Base-by-base conservation (phyloP, 768 basidiomycete species). In the Panus rudis region DNA sequence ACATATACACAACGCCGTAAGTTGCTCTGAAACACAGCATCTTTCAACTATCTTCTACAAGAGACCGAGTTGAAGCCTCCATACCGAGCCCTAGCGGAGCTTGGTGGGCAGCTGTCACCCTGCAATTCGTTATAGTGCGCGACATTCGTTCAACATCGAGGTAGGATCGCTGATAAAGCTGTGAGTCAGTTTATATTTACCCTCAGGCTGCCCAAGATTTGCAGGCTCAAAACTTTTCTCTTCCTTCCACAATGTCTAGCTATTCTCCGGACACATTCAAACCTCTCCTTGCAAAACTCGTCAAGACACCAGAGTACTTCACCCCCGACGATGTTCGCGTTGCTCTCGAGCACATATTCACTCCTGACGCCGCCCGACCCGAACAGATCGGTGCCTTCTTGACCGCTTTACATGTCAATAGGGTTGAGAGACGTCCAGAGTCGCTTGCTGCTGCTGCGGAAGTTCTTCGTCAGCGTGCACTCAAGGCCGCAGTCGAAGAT, bases 321-420 rank as follows among this genome's bases (percentile, higher is more conserved):
- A 78, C 75, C 35, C 66, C 84, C 0, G 71, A 76, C 16, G 92
- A 97, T 60, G 75, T 92, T 42, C 75, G 73, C 43, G 54, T 65
- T 20, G 80, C 90, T 6, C 78, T 98, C 43, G 69, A 84, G 46
- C 84, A 87, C 62, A 64, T 91, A 37, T 76, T 88, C 58, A 77
- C 75, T 0, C 81, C 83, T 2, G 70, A 79, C 41, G 67, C 71
- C 33, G 69, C 82, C 1, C 73, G 72, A 7, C 80, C 84, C 0
- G 69, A 77, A 1, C 91, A 98, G 58, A 78, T 92, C 42, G 92
- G 92, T 16, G 82, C 92, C 2, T 94, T 97, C 63, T 70, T 99
- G 37, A 82, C 89, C 0, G 90, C 91, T 3, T 65, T 92, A 28
- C 88, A 92, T 45, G 67, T 92, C 41, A 78, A 84, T 37, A 79